Evolutionary conservation across 2,329 filamentous ascomycete species (phyloP), one percentile per base, ranked within the genome.

Genomic region (Calonectria crousiana): DNA sequence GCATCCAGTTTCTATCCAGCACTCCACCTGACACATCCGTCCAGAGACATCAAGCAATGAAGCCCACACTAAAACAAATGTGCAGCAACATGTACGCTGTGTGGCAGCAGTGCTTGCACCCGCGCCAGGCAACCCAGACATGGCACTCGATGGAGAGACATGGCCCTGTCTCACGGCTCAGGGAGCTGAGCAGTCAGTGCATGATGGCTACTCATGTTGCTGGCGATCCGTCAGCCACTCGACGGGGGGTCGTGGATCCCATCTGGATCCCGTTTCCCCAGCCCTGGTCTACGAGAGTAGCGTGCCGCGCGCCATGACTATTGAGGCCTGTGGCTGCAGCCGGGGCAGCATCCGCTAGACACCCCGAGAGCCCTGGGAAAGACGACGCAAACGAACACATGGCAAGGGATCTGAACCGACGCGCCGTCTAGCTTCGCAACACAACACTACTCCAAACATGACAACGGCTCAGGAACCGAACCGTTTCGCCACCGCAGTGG

Each of bases 311-410:
- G 76, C 51, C 69, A 71, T 72, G 66, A 73, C 71, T 71, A 75
- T 69, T 68, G 67, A 26, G 65, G 56, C 66, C 58, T 74, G 74
- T 79, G 74, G 78, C 76, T 78, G 73, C 77, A 73, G 71, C 76
- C 74, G 72, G 78, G 75, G 38, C 74, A 76, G 74, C 76, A 80
- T 76, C 74, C 78, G 77, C 78, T 79, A 75, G 74, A 66, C n/a
- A 70, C 56, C 28, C 47, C 58, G 20, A 62, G 75, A 69, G 52
- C 65, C 64, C 62, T 28, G 30, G 38, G 18, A 64, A 44, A 69
- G 68, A 65, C 58, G 67, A 65, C 28, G 68, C 41, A 69, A 67
- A 68, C 62, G 41, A 71, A 71, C 65, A 65, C 49, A 75, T 65
- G 58, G 30, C 67, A 77, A 68, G 71, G 69, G 74, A 78, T 75